Evolutionary conservation across 2,329 filamentous ascomycete genomes (phyloP).

Genomic region (Drechslerella dactyloides): DNA sequence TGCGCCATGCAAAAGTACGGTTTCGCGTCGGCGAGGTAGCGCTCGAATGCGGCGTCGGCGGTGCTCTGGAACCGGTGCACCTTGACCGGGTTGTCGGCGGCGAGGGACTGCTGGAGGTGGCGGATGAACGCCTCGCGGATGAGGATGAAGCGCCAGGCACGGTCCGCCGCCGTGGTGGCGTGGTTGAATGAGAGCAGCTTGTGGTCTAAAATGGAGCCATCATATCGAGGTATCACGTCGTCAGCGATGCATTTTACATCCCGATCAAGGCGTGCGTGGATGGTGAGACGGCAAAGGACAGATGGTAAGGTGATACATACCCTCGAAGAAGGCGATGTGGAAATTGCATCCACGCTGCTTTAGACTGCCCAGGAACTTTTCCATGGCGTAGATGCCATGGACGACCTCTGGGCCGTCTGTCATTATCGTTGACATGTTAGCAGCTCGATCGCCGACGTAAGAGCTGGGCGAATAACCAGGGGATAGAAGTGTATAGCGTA

Average conservation of each 20-base stretch:
- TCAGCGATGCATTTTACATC: not conserved
- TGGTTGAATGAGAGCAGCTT: slow-evolving; percentile 53
- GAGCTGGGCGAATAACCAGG: no score
- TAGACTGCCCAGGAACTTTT: slow-evolving; percentile 69
- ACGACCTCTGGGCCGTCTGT: slow-evolving; percentile 72
- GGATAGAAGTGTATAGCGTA: no score
- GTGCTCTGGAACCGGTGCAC: slow-evolving; percentile 63
- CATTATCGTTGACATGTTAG: not conserved
- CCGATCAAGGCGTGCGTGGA: no score
- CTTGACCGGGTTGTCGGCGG: slow-evolving; percentile 55
- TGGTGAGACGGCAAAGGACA: no score
- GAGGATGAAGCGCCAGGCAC: slow-evolving; percentile 65
- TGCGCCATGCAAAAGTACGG: slow-evolving; percentile 74
- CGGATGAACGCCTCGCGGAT: slow-evolving; percentile 69
- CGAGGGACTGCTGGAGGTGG: slow-evolving; percentile 63
- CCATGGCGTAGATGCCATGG: slow-evolving; percentile 73
- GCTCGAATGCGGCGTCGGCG: slow-evolving; percentile 62
- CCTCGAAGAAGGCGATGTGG: slow-evolving; percentile 72
- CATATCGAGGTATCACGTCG: no score
- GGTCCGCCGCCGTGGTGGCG: slow-evolving; percentile 52
- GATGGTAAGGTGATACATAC: slow-evolving; percentile 51
- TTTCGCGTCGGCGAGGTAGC: slow-evolving; percentile 65
- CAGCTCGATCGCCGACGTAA: no score
- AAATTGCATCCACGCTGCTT: slow-evolving; percentile 72
- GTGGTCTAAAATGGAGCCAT: slow-evolving; percentile 28